These are phyloP conservation scores for Schizonepeta tenuifolia DNA, from an alignment of 257 asterid species.

Conservation along the genomic window DNA sequence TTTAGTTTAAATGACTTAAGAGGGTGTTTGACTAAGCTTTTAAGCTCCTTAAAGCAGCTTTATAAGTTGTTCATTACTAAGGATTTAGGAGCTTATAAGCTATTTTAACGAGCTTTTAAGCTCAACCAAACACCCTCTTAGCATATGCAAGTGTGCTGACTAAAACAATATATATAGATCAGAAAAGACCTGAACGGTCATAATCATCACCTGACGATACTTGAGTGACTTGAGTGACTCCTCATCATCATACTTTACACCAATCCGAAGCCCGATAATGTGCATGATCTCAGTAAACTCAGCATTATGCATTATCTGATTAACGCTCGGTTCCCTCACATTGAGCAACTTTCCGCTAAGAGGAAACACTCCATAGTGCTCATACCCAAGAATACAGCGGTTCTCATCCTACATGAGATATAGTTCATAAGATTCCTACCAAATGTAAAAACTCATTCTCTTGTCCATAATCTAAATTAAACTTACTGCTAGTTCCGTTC, in stretches of 20 bases:
- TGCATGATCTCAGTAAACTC: constrained; percentile 82
- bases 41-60: too few species aligned
- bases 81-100: too few species aligned
- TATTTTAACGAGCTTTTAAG: too few species aligned
- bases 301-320: constrained; percentile 76
- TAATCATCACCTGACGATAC: constrained; percentile 96
- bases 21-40: too few species aligned
- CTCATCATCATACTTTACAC: constrained; percentile 68
- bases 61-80: too few species aligned
- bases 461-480: too few species aligned
- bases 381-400: constrained; percentile 74
- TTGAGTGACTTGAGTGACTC: constrained; percentile 82
- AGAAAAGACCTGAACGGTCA: constrained; percentile 93
- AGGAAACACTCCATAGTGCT: constrained; percentile 91
- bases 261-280: constrained; percentile 91
- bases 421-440: too few species aligned
- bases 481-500: too few species aligned
- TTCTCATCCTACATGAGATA: too few species aligned
- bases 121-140: too few species aligned
- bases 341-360: constrained; percentile 90
- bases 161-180: background rate
- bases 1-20: constrained; percentile 19
- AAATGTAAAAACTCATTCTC: too few species aligned
- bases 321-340: constrained; percentile 90
- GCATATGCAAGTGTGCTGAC: background rate